A percentile compares a stretch with the other conserved stretches of the same genome.
Conservation (phyloP, 371 early-diverging fungal genomes). For the Syncephalastrum sp. region DNA sequence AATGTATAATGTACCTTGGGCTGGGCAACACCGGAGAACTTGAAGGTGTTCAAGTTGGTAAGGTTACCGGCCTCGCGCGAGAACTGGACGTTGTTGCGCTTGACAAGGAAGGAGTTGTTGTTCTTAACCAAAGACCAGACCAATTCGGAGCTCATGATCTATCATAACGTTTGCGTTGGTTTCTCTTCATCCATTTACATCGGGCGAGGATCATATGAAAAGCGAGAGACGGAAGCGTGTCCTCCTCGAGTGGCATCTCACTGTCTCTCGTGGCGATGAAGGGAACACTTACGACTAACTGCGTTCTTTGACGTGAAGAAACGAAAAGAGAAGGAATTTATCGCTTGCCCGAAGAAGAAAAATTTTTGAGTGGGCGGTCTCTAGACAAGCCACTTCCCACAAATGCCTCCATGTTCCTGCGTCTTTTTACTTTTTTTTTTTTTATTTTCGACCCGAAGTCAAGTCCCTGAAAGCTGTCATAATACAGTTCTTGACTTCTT, state of each 20-base stretch:
- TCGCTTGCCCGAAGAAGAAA: slow-evolving; percentile 3
- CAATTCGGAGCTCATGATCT: slow-evolving; percentile 69
- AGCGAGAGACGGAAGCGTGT: not conserved
- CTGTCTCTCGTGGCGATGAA: too few species aligned
- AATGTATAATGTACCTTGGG: slow-evolving; percentile 54
- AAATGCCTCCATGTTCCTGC: not conserved
- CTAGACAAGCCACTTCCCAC: slow-evolving; percentile 5
- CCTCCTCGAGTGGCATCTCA: too few species aligned
- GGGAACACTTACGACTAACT: slow-evolving; percentile 26
- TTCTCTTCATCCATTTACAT: not conserved
- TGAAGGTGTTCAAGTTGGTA: slow-evolving; percentile 81
- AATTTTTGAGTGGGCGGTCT: slow-evolving; percentile 6
- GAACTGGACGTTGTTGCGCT: slow-evolving; percentile 82
- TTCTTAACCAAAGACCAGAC: slow-evolving; percentile 85
- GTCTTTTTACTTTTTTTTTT: slow-evolving; percentile 10
- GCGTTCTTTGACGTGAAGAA: slow-evolving; percentile 21
- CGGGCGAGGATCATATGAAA: not conserved
- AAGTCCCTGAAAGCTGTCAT: slow-evolving; percentile 80
- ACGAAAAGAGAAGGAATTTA: slow-evolving; percentile 35
- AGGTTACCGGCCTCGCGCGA: slow-evolving; percentile 84
- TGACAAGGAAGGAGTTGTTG: slow-evolving; percentile 86
- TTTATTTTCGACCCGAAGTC: slow-evolving; percentile 29
- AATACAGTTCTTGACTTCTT: slow-evolving; percentile 87
- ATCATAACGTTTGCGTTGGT: slow-evolving; percentile 13
- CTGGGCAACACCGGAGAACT: slow-evolving; percentile 86